Evolutionary conservation across 2,329 filamentous ascomycete species (phyloP).

Genomic region (Talaromyces atroroseus): DNA sequence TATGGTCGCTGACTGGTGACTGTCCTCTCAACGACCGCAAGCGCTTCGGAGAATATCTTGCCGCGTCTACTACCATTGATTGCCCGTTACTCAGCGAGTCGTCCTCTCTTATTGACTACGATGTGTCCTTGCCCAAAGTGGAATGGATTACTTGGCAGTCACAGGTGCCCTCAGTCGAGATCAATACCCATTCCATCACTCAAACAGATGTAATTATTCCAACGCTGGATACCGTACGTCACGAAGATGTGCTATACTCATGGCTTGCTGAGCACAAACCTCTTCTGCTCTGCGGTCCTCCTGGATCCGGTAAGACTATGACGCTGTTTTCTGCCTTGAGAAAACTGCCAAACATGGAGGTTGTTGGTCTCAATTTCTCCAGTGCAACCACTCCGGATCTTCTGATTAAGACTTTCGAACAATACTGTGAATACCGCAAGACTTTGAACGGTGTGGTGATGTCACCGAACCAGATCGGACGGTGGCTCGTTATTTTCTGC

Average conservation of each 20-base stretch:
- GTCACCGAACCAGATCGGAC: slow-evolving; percentile 90
- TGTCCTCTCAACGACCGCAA: slow-evolving; percentile 86
- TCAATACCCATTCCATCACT: slow-evolving; percentile 96
- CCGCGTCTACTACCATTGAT: slow-evolving; percentile 77
- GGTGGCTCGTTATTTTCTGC: slow-evolving; percentile 98
- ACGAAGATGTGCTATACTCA: slow-evolving; percentile 98
- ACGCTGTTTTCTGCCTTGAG: slow-evolving; percentile 95
- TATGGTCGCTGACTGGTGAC: slow-evolving; percentile 95
- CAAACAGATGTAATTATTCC: slow-evolving; percentile 98
- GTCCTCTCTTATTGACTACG: slow-evolving; percentile 90
- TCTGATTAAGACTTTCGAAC: slow-evolving; percentile 97
- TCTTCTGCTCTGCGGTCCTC: slow-evolving; percentile 89
- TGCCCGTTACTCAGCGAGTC: slow-evolving; percentile 71
- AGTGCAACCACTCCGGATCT: slow-evolving; percentile 97
- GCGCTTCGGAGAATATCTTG: slow-evolving; percentile 77
- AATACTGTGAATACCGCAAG: slow-evolving; percentile 99
- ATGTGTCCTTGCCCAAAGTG: slow-evolving; percentile 77
- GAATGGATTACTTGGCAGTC: slow-evolving; percentile 94
- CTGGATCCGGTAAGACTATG: slow-evolving; percentile 99
- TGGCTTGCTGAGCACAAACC: slow-evolving; percentile 99
- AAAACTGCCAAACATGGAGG: slow-evolving; percentile 97
- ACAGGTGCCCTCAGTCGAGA: slow-evolving; percentile 87
- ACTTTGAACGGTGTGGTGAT: slow-evolving; percentile 93
- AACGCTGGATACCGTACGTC: slow-evolving; percentile 91
- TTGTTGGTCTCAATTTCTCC: slow-evolving; percentile 98